Conservation (phyloP, 768 basidiomycete genomes). For the Suillus subluteus region DNA sequence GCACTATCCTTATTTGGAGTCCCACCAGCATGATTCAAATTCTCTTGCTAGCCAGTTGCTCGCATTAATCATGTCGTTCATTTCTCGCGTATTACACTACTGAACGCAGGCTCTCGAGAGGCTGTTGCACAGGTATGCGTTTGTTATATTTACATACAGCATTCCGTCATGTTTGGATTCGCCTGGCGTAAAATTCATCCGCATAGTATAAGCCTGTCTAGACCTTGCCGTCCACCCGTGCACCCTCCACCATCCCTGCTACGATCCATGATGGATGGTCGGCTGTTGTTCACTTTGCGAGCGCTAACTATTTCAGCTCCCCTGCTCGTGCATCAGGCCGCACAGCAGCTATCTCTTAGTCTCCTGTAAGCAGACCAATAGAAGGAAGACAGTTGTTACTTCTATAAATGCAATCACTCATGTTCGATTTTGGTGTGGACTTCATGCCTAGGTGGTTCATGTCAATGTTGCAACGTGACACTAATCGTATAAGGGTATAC, state of each 20-base stretch:
- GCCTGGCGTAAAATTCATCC: background rate
- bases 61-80: background rate
- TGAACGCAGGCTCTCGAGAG: background rate
- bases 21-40: background rate
- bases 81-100: background rate
- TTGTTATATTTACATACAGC: background rate
- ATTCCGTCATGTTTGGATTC: background rate
- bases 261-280: background rate
- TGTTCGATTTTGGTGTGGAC: background rate
- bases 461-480: background rate
- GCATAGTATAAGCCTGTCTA: background rate
- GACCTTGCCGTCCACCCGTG: background rate
- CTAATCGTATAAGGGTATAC: background rate
- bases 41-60: background rate
- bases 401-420: background rate
- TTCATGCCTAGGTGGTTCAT: background rate
- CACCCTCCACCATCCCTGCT: background rate
- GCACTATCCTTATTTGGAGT: background rate
- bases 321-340: background rate
- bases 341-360: background rate
- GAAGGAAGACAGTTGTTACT: background rate
- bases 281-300: background rate
- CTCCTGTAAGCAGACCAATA: background rate
- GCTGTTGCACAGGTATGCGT: background rate
- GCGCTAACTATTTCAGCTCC: background rate